These are phyloP conservation scores for Cladosporium sp. DNA, from an alignment of 2,329 filamentous ascomycete species.

Conservation along the genomic window DNA sequence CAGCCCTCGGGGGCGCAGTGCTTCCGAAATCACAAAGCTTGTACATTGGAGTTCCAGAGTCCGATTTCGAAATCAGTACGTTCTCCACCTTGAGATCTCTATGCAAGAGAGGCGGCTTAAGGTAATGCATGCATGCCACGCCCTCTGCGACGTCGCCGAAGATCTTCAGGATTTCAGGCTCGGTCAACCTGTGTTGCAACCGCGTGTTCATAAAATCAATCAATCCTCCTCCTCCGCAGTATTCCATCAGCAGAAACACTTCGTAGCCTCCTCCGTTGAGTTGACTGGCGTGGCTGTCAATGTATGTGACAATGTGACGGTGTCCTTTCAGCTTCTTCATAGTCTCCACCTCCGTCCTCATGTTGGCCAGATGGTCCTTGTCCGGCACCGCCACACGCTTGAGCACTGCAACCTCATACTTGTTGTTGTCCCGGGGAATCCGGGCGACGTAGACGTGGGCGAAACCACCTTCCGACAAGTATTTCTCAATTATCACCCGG, in stretches of 20 bases:
- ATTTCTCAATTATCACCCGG: conserved; percentile 89
- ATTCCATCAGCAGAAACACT: conserved; percentile 98
- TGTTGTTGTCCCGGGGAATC: conserved; percentile 68
- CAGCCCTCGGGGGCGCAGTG: conserved; percentile 72
- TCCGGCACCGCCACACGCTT: conserved; percentile 96
- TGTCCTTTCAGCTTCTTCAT: conserved; percentile 99
- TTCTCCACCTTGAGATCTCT: conserved; percentile 97
- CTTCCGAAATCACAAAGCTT: conserved; percentile 99
- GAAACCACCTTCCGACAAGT: conserved; percentile 95
- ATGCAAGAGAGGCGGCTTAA: conserved; percentile 87
- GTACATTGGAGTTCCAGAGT: conserved; percentile 65
- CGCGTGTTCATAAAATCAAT: conserved; percentile 99
- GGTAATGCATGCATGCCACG: conserved; percentile 97
- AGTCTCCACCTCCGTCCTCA: conserved; percentile 97
- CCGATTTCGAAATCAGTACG: conserved; percentile 67
- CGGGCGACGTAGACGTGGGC: conserved; percentile 97
- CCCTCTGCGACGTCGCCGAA: conserved; percentile 94
- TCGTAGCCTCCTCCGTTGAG: conserved; percentile 90
- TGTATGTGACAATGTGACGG: conserved; percentile 92
- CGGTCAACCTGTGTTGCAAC: conserved; percentile 89
- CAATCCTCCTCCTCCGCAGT: conserved; percentile 85
- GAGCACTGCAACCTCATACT: conserved; percentile 74
- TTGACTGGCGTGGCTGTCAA: conserved; percentile 96
- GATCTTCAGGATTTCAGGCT: conserved; percentile 95
- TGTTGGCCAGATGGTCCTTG: conserved; percentile 86